Evolutionary conservation across 495 filamentous ascomycete species (phyloP).

Genomic region (Trypethelium eluteriae): DNA sequence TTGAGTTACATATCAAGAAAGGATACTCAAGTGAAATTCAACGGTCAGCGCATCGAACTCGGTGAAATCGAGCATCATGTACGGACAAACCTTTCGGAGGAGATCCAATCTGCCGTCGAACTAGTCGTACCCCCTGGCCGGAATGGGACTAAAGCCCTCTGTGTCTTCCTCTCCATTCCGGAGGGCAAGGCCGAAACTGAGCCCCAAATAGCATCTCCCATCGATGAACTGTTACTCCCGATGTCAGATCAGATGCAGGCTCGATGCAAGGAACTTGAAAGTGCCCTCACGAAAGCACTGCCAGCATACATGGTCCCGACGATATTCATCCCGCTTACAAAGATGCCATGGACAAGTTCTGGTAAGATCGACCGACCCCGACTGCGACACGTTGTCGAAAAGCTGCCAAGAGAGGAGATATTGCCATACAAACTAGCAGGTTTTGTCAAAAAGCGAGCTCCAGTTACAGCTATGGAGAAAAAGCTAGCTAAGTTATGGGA

Average conservation of each 20-base stretch:
- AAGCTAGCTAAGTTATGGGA: constrained; percentile 2
- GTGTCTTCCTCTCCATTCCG: constrained; percentile 52
- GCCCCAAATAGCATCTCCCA: constrained; percentile 40
- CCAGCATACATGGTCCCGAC: constrained; percentile 71
- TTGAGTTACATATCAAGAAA: constrained; percentile 60
- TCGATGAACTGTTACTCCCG: constrained; percentile 49
- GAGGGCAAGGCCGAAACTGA: constrained; percentile 44
- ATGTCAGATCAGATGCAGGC: constrained; percentile 49
- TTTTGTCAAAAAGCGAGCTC: neutral
- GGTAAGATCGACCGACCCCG: constrained; percentile 67
- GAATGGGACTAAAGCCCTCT: constrained; percentile 24
- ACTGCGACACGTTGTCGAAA: constrained; percentile 41
- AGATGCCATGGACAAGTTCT: constrained; percentile 64
- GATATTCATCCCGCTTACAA: constrained; percentile 52
- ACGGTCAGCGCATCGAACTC: constrained; percentile 70
- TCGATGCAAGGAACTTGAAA: constrained; percentile 40
- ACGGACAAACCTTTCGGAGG: constrained; percentile 13
- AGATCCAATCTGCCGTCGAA: constrained; percentile 9
- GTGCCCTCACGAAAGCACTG: constrained; percentile 46
- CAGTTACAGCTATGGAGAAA: neutral
- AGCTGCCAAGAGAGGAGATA: constrained; percentile 13
- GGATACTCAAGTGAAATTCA: constrained; percentile 73
- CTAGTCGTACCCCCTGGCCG: constrained; percentile 3
- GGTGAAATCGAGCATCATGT: constrained; percentile 47
- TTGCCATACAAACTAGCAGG: constrained; percentile 5